Conservation (phyloP, 2,329 filamentous ascomycete genomes). For the Trichoderma asperellum region DNA sequence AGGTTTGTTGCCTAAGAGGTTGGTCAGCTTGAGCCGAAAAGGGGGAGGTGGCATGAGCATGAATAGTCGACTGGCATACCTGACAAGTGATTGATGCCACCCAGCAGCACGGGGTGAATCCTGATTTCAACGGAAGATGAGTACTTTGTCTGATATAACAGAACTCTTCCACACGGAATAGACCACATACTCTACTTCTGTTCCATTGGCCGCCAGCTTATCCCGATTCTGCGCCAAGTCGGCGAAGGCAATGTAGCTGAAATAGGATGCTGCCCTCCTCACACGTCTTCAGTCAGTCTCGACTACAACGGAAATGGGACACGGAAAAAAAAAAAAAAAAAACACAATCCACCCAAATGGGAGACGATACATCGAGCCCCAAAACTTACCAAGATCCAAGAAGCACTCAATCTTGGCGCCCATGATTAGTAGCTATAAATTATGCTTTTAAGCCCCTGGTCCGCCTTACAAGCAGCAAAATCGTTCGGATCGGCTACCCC, state of each 20-base stretch:
- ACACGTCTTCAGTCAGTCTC: not conserved
- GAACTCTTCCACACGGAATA: not conserved
- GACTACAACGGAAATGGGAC: not conserved
- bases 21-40: not conserved
- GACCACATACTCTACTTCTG: constrained; percentile 66
- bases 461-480: not conserved
- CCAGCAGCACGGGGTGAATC: constrained; percentile 73
- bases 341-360: not conserved
- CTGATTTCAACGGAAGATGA: constrained; percentile 44
- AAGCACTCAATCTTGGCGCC: constrained; percentile 66
- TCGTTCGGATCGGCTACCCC: not conserved
- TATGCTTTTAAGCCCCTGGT: not conserved
- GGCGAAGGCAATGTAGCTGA: constrained; percentile 60
- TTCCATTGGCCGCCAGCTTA: constrained; percentile 58
- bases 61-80: constrained; percentile 44
- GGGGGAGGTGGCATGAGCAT: not conserved
- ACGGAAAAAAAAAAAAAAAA: not conserved
- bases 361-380: not conserved
- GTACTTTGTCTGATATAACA: not conserved
- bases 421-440: constrained; percentile 47
- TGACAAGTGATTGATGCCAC: constrained; percentile 64
- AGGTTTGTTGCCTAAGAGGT: constrained; percentile 66
- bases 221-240: constrained; percentile 62
- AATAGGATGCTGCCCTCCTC: constrained; percentile 61
- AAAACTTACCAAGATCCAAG: constrained; percentile 62